A percentile compares a stretch with the other conserved stretches of the same genome.
These are phyloP conservation scores for Fraxinus pennsylvanica DNA, from an alignment of 257 asterid genomes.

Conservation along the genomic window DNA sequence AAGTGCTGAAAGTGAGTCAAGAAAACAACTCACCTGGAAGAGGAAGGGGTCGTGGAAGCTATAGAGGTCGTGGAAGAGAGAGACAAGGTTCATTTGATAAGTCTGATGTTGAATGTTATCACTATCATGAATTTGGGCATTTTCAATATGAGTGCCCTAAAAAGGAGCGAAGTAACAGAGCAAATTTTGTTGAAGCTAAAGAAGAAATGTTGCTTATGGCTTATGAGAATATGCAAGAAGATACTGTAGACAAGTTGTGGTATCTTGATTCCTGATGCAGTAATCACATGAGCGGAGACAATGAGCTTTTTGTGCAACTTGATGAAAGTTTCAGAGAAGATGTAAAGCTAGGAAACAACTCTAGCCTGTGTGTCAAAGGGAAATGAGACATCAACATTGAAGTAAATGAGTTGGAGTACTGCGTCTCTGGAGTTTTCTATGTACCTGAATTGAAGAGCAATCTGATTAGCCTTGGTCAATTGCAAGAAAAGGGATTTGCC, in stretches of 20 bases:
- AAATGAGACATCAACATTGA: not conserved
- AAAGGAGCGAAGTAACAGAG: not conserved
- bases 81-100: not conserved
- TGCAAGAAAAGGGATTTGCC: not conserved
- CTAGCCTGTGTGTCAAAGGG: not conserved
- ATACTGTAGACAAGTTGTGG: not conserved
- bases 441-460: too few species aligned
- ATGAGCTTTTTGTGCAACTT: not conserved
- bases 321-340: not conserved
- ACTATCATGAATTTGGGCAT: not conserved
- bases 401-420: not conserved
- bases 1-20: not conserved
- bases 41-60: not conserved
- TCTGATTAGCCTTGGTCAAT: not conserved
- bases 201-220: not conserved
- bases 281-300: not conserved
- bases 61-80: not conserved
- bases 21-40: not conserved
- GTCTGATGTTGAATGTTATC: not conserved
- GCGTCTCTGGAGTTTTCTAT: not conserved
- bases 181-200: too few species aligned
- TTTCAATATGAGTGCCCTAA: not conserved
- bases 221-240: not conserved
- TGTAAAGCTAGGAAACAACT: not conserved
- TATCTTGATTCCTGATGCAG: not conserved